phyloP scores from a whole-genome alignment of 805 yeast genomes.

The Suhomyces sp. region DNA sequence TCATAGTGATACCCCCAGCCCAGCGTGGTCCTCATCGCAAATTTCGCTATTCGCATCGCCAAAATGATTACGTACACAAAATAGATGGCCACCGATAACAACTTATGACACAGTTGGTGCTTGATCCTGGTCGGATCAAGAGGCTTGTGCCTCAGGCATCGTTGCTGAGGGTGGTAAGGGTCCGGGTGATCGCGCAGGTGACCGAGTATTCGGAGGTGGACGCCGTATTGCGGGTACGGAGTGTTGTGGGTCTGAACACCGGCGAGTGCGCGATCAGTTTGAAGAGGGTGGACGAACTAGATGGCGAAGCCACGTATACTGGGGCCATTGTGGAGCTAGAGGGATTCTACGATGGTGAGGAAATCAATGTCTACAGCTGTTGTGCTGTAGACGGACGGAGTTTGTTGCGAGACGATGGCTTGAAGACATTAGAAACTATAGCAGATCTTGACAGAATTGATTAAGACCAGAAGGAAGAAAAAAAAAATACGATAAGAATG shows the following conservation, averaged over 20 bases:
- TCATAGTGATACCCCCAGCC: conserved; percentile 7
- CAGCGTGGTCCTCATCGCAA: neutral
- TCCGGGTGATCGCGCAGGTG: conserved; percentile 9
- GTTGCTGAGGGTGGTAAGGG: neutral
- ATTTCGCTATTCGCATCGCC: neutral
- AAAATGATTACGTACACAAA: neutral
- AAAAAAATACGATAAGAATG: too few relatives aligned
- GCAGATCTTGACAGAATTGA: neutral
- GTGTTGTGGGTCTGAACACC: conserved; percentile 8
- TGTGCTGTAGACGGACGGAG: conserved; percentile 13
- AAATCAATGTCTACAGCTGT: conserved; percentile 23
- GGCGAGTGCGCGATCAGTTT: neutral
- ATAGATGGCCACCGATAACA: neutral
- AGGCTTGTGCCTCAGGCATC: conserved; percentile 2
- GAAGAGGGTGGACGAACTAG: conserved; percentile 2
- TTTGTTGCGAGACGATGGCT: conserved; percentile 9
- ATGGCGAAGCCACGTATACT: conserved; percentile 6
- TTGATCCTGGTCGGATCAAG: conserved; percentile 1
- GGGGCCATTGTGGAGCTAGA: conserved; percentile 30
- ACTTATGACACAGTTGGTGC: conserved; percentile 5
- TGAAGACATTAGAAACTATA: neutral
- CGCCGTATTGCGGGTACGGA: neutral
- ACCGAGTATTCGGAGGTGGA: neutral
- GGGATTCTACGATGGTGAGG: conserved; percentile 31
- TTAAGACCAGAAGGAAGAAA: neutral